phyloP scores from a whole-genome alignment of 2,329 filamentous ascomycete species.

The Fusarium continuum region DNA sequence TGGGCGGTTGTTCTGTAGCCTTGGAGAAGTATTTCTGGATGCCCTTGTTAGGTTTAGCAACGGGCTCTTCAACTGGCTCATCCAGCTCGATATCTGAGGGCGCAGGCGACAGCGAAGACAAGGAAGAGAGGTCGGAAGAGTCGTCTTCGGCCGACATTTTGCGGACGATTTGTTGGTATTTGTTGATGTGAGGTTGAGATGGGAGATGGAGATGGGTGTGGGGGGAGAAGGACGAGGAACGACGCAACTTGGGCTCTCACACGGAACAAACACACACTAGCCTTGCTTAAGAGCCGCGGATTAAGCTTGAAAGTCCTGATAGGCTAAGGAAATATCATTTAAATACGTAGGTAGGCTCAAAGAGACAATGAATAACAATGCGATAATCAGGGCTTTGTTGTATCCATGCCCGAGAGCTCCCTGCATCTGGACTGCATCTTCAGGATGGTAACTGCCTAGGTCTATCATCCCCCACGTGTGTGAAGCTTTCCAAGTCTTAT shows the following conservation, averaged over 20 bases:
- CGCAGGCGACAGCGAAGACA: constrained; percentile 59
- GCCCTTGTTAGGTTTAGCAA: constrained; percentile 62
- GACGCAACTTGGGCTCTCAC: constrained; percentile 44
- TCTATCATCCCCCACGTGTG: background rate
- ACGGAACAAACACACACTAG: constrained; percentile 47
- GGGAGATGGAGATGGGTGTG: constrained; percentile 44
- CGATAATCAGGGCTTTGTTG: constrained; percentile 18
- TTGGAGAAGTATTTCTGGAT: constrained; percentile 76
- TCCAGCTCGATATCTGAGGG: constrained; percentile 62
- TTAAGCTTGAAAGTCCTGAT: constrained; percentile 45
- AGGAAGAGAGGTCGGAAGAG: constrained; percentile 70
- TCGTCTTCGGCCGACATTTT: constrained; percentile 69
- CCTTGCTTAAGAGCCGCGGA: constrained; percentile 45
- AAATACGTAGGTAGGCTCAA: constrained; percentile 28
- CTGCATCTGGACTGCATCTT: background rate
- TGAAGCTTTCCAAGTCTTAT: constrained; percentile 3
- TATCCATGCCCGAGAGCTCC: background rate
- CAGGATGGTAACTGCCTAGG: background rate
- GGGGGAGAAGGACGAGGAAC: constrained; percentile 46
- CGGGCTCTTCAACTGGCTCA: constrained; percentile 48
- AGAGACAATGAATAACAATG: constrained; percentile 22
- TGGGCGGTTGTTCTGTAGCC: constrained; percentile 59
- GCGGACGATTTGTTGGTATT: constrained; percentile 40
- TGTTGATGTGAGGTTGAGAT: constrained; percentile 42
- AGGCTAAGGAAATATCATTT: constrained; percentile 43